Evolutionary conservation across 257 asterid species (phyloP), one percentile per base, ranked within the genome.

Genomic region (Salvia hispanica): DNA sequence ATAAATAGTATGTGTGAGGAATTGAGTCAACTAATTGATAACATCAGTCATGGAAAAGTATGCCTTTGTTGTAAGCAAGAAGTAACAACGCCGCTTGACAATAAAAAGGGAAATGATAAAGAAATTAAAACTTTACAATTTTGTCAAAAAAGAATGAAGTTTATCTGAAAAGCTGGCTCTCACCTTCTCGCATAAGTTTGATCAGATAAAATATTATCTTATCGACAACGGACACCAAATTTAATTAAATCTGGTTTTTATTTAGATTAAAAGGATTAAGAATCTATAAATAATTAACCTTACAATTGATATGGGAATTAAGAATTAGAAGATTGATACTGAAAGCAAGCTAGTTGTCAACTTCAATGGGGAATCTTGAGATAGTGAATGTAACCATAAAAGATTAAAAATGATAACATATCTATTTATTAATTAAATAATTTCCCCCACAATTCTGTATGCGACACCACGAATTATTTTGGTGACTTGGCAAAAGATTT

Each of bases 321-420:
- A 4, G 44, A 25, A 25, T 25, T 0, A 25, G 31, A 25, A 25
- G 31, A 58, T 58, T 25, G 7, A 58, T 12, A 34, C 1, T 51
- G 14, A 40, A 73, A 66, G 48, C 51, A 66, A 66, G 58, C 44
- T 72, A 66, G 31, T 65, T 58, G 72, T 65, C 68, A 58, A 72
- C 54, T 14, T 72, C 72, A 37, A 48, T 12, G n/a, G 64, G 44
- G 73, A 72, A 72, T 72, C 67, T 64, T 56, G 21, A 9, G 67
- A 73, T 7, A 58, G 54, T 15, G 69, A 73, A 47, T 39, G 42
- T 7, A 66, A 48, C 16, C 10, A 48, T 28, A 45, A 34, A 65
- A 62, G 45, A 3, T 36, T 39, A 25, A 25, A 25, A 1, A 1
- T 25, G 31, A 25, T 25, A 25, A 25, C 31, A 25, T 25, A 25